Evolutionary conservation across 225 moss, liverwort and hornwort species (phyloP), one percentile per base, ranked within the genome.

Genomic region (Straminergon stramineum): DNA sequence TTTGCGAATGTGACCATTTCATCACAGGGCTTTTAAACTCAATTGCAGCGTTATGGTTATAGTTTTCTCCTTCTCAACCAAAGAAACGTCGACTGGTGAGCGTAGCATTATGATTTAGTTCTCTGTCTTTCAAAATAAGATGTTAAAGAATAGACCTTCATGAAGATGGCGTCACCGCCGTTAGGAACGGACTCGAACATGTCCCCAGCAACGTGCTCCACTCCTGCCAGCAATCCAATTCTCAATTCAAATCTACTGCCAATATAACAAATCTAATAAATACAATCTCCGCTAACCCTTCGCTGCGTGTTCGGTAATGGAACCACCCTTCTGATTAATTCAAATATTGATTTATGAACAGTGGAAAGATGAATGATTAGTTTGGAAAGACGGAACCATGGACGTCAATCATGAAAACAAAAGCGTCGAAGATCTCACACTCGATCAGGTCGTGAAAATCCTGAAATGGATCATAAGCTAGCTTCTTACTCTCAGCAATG

Each of bases 161-260:
- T 84, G 71, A 93, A 88, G 70, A 92, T 89, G 58, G 92, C 77
- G 61, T 93, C 91, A n/a, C 89, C 90, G 4, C 60, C 37, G 6
- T 62, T 68, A 17, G 90, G 93, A 30, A 92, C 71, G 10, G 81
- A 90, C 48, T 90, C 73, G 43, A 92, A 90, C 89, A 93, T 82
- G 58, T 92, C 68, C 35, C 91, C 91, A 56, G 81, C 85, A 63
- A 93, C 78, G 41, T 85, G 82, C 90, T 92, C 89, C 75, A 92
- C 89, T 66, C 90, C 91, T 93, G 77, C 76, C 77, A 85, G 24
- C 26, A 89, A 84, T 45, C 41, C 85, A 66, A 26, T 32, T 41
- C 9, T 83, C n/a, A 32, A 41, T 30, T 68, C 28, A 85, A 26
- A 45, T 58, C 34, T 7, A 10, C 16, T 37, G 16, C 23, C 35